phyloP scores from a whole-genome alignment of 148 eudicot species.

The Rhododendron simsii region DNA sequence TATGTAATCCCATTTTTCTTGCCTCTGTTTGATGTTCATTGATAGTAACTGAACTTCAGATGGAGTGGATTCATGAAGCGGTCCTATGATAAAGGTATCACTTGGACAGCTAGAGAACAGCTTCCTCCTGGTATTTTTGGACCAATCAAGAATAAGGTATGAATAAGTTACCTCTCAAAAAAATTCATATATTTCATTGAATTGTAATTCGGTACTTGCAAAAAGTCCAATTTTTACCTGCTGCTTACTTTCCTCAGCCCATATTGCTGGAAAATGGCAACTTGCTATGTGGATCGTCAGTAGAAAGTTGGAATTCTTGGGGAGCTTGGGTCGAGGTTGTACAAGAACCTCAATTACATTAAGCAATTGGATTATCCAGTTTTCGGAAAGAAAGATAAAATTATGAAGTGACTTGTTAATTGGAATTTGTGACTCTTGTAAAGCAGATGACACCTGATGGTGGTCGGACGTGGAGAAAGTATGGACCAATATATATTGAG shows the following conservation, averaged over 20 bases:
- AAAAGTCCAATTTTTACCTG: neutral
- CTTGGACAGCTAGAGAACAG: conserved; percentile 81
- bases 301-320: conserved; percentile 99
- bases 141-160: conserved; percentile 87
- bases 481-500: conserved; percentile 81
- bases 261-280: conserved; percentile 64
- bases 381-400: neutral
- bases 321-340: conserved; percentile 94
- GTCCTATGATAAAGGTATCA: conserved; percentile 74
- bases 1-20: neutral
- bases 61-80: conserved; percentile 98
- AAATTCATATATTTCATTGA: neutral
- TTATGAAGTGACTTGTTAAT: neutral
- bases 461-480: conserved; percentile 80
- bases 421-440: conserved; percentile 4
- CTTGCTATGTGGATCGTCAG: conserved; percentile 93
- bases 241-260: conserved; percentile 48
- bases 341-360: neutral
- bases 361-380: neutral
- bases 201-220: neutral
- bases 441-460: conserved; percentile 70
- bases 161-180: neutral
- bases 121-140: conserved; percentile 94
- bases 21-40: conserved; percentile 4
- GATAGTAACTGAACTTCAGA: conserved; percentile 28